These are phyloP conservation scores for Suhomyces yuchorum DNA, from an alignment of 1,139 yeast species.

Conservation along the genomic window DNA sequence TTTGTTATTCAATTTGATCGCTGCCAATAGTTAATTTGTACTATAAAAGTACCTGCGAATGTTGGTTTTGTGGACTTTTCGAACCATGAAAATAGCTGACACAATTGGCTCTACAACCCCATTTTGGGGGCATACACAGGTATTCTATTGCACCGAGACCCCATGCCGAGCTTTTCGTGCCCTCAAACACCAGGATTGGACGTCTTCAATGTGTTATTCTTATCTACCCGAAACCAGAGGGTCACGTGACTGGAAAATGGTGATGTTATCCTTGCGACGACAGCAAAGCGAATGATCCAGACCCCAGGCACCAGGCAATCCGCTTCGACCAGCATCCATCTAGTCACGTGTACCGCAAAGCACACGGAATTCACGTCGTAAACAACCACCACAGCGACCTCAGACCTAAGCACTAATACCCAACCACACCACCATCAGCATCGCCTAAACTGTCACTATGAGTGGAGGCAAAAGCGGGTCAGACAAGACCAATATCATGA, in stretches of 20 bases:
- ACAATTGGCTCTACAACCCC: too few species aligned
- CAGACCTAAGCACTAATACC: background rate
- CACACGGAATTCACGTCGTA: background rate
- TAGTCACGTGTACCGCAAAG: background rate
- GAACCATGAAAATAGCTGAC: too few species aligned
- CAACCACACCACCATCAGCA: background rate
- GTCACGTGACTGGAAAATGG: background rate
- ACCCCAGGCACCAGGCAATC: background rate
- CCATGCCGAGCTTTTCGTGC: too few species aligned
- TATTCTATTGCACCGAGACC: too few species aligned
- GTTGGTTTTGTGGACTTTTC: background rate
- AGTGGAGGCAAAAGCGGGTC: constrained; percentile 10
- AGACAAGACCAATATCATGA: constrained; percentile 34
- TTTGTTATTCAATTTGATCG: too few species aligned
- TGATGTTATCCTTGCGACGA: background rate
- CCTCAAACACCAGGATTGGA: too few species aligned
- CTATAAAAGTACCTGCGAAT: background rate
- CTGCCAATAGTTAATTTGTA: too few species aligned
- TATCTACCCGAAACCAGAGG: too few species aligned
- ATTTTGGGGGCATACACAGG: too few species aligned
- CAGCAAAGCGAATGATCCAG: background rate
- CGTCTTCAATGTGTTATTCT: too few species aligned
- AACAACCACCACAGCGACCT: background rate
- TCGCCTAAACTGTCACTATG: constrained; percentile 3
- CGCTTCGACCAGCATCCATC: background rate